phyloP scores from a whole-genome alignment of 192 early-diverging fungal species.

The Coemansia sp. region DNA sequence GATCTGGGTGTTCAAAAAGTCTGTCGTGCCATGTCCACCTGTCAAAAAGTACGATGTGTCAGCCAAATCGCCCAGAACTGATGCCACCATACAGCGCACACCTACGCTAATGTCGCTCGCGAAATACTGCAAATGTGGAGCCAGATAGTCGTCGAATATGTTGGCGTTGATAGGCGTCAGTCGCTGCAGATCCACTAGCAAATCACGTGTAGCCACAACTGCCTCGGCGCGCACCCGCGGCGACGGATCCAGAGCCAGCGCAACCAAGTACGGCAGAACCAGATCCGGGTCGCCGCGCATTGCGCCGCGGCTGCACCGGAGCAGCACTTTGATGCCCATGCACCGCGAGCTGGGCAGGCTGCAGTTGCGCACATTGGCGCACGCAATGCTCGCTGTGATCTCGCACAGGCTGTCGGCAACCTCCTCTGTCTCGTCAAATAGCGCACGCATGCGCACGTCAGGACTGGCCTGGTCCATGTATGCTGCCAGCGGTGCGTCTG shows the following conservation, averaged over 20 bases:
- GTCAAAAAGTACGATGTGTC: constrained; percentile 75
- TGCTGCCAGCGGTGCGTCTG: constrained; percentile 33
- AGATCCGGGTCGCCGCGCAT: constrained; percentile 43
- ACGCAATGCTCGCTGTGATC: constrained; percentile 40
- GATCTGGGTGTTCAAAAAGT: constrained; percentile 62
- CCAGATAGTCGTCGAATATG: constrained; percentile 89
- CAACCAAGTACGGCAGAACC: constrained; percentile 44
- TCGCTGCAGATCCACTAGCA: constrained; percentile 69
- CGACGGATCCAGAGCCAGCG: constrained; percentile 31
- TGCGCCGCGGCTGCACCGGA: constrained; percentile 32
- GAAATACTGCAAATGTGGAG: constrained; percentile 73
- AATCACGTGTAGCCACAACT: constrained; percentile 25
- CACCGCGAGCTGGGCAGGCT: constrained; percentile 30
- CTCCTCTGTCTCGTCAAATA: constrained; percentile 23
- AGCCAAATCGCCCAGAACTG: constrained; percentile 74
- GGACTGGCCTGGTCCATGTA: constrained; percentile 42
- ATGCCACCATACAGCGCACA: constrained; percentile 82
- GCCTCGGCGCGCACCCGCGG: constrained; percentile 48
- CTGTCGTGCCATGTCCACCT: constrained; percentile 29
- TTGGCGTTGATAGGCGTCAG: constrained; percentile 79
- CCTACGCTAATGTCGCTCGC: constrained; percentile 69
- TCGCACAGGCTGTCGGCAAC: constrained; percentile 33
- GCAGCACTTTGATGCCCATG: constrained; percentile 43
- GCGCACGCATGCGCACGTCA: constrained; percentile 39
- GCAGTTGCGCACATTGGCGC: constrained; percentile 51